Evolutionary conservation across 257 asterid species (phyloP).

Genomic region (Verbena officinalis): DNA sequence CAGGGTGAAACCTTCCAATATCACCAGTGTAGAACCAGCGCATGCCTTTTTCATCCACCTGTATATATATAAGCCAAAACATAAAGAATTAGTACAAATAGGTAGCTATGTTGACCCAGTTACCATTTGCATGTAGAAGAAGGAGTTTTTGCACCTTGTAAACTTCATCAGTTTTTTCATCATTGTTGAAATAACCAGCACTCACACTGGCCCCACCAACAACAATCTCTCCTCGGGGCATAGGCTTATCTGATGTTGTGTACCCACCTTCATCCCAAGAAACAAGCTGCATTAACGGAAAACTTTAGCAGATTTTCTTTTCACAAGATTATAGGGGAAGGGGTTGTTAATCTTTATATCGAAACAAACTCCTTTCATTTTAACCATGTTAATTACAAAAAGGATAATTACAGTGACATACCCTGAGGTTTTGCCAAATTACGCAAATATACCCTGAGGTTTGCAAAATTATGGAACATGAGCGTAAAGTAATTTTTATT

Average conservation of each 20-base stretch:
- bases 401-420: too few relatives aligned
- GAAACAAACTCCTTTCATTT: too few relatives aligned
- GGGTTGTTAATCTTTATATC: too few relatives aligned
- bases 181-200: slow-evolving; percentile 88
- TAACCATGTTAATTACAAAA: too few relatives aligned
- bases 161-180: slow-evolving; percentile 75
- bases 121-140: slow-evolving; percentile 17
- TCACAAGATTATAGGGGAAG: too few relatives aligned
- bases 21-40: slow-evolving; percentile 96
- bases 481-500: too few relatives aligned
- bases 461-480: too few relatives aligned
- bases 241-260: slow-evolving; percentile 70
- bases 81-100: slow-evolving; percentile 5
- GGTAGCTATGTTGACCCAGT: slow-evolving; percentile 15
- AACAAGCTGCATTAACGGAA: slow-evolving; percentile 65
- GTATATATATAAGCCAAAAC: slow-evolving; percentile 26
- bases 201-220: slow-evolving; percentile 88
- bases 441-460: too few relatives aligned
- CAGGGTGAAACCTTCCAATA: slow-evolving; percentile 84
- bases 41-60: slow-evolving; percentile 90
- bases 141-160: slow-evolving; percentile 50
- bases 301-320: not conserved
- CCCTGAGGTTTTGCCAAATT: too few relatives aligned
- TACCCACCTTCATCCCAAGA: slow-evolving; percentile 98
- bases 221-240: slow-evolving; percentile 92